Percentiles rank a stretch among this genome's conserved stretches.
Evolutionary conservation across 2,329 filamentous ascomycete genomes (phyloP).

Genomic region (Daldinia eschscholtzii): DNA sequence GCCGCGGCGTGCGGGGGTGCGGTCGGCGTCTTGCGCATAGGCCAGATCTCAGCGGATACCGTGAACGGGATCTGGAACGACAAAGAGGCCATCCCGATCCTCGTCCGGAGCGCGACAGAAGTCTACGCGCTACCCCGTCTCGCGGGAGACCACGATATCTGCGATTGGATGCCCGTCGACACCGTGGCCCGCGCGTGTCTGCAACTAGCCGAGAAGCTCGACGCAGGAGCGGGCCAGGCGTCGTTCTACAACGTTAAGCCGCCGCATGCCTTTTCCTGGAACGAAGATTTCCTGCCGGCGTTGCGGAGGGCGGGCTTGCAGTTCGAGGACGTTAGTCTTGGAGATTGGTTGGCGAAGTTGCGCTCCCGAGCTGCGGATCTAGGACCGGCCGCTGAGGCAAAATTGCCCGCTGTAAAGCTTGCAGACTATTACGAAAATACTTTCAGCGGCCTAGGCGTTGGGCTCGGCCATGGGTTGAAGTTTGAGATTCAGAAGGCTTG

Average conservation of each 20-base stretch:
- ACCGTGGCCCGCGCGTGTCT: constrained; percentile 48
- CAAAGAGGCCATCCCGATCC: constrained; percentile 48
- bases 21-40: constrained; percentile 53
- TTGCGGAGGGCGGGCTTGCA: constrained; percentile 51
- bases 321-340: constrained; percentile 53
- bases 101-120: constrained; percentile 45
- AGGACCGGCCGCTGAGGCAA: constrained; percentile 45
- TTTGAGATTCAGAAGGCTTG: constrained; percentile 44
- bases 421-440: constrained; percentile 47
- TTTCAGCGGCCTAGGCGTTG: constrained; percentile 35
- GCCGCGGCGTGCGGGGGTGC: constrained; percentile 47
- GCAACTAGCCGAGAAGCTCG: constrained; percentile 41
- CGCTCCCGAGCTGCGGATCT: constrained; percentile 43
- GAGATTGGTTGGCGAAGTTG: constrained; percentile 53
- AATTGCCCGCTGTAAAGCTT: constrained; percentile 46
- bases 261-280: constrained; percentile 55
- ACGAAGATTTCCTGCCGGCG: constrained; percentile 49
- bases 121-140: constrained; percentile 45
- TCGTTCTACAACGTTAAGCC: constrained; percentile 47
- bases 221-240: constrained; percentile 9
- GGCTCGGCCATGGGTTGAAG: constrained; percentile 30
- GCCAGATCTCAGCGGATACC: constrained; percentile 54
- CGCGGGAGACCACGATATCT: constrained; percentile 44
- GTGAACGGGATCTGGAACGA: constrained; percentile 49
- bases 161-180: constrained; percentile 53